Conservation (phyloP, 768 basidiomycete genomes). For the Auriscalpium microsporum region DNA sequence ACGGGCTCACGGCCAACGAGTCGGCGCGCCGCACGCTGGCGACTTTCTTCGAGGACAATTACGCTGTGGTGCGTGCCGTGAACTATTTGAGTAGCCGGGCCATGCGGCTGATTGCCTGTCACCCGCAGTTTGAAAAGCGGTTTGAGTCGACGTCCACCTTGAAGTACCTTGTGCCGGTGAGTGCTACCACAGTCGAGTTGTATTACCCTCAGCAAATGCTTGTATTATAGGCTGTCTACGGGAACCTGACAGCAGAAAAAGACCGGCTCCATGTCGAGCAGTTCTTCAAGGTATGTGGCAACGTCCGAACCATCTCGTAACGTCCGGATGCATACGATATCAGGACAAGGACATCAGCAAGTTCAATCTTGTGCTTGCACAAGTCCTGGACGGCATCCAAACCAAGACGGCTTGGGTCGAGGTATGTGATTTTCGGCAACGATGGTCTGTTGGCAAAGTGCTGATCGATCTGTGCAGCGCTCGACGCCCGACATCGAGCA, state of each 20-base stretch:
- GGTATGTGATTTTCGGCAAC: not conserved
- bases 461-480: not conserved
- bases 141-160: not conserved
- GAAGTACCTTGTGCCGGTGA: not conserved
- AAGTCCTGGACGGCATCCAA: slow-evolving; percentile 10
- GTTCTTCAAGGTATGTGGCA: slow-evolving; percentile 11
- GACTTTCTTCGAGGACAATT: slow-evolving; percentile 63
- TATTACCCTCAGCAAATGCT: not conserved
- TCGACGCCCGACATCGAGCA: slow-evolving; percentile 7
- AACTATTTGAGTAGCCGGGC: not conserved
- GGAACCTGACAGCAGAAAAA: not conserved
- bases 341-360: slow-evolving; percentile 12
- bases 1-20: slow-evolving; percentile 47
- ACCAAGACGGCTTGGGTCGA: slow-evolving; percentile 8
- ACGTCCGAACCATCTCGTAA: too few relatives aligned
- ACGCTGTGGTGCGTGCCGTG: slow-evolving; percentile 42
- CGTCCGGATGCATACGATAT: not conserved
- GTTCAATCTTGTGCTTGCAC: slow-evolving; percentile 12
- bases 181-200: not conserved
- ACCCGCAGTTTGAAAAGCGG: not conserved
- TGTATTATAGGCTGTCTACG: not conserved
- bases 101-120: not conserved
- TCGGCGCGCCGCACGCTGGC: slow-evolving; percentile 44
- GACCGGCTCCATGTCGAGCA: slow-evolving; percentile 2
- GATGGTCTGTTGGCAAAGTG: not conserved